Conservation (phyloP, 2,329 filamentous ascomycete species). For the Colletotrichum lupini region DNA sequence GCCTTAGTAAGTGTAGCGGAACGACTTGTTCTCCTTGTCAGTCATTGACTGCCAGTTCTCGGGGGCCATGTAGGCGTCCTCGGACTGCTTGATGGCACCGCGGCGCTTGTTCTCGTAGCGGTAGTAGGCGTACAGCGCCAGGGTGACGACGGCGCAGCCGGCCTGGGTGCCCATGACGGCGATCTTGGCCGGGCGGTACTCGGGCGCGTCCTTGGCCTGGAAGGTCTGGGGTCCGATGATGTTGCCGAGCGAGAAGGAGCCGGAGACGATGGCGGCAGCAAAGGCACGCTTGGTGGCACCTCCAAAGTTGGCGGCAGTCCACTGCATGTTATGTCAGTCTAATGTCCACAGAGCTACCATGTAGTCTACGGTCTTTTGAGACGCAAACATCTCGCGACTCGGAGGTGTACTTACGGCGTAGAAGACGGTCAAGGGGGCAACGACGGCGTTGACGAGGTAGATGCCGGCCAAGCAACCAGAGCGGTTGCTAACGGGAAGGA, state of each 20-base stretch:
- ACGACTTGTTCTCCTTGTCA: constrained; percentile 67
- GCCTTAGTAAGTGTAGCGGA: constrained; percentile 60
- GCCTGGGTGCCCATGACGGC: constrained; percentile 64
- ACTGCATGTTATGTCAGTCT: constrained; percentile 43
- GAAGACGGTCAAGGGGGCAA: constrained; percentile 57
- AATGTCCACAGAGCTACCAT: not conserved
- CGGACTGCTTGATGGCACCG: constrained; percentile 42
- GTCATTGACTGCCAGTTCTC: constrained; percentile 62
- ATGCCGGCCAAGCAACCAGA: constrained; percentile 60
- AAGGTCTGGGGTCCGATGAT: constrained; percentile 69
- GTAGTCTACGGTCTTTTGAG: too few species aligned
- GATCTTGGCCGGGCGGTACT: constrained; percentile 65
- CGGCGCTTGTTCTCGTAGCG: constrained; percentile 58
- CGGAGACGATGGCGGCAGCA: constrained; percentile 59
- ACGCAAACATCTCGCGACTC: not conserved
- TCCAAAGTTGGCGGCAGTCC: constrained; percentile 62
- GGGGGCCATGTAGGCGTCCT: constrained; percentile 53
- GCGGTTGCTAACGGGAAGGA: constrained; percentile 57
- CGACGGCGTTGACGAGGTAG: constrained; percentile 62
- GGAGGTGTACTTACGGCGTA: constrained; percentile 51
- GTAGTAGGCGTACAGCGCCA: constrained; percentile 62
- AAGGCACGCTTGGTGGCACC: constrained; percentile 64
- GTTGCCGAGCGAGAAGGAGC: constrained; percentile 64
- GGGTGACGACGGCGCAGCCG: constrained; percentile 53
- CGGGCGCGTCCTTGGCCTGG: constrained; percentile 60